Evolutionary conservation across 768 basidiomycete species (phyloP), one percentile per base, ranked within the genome.

Genomic region (Fistulinella prunicolor): DNA sequence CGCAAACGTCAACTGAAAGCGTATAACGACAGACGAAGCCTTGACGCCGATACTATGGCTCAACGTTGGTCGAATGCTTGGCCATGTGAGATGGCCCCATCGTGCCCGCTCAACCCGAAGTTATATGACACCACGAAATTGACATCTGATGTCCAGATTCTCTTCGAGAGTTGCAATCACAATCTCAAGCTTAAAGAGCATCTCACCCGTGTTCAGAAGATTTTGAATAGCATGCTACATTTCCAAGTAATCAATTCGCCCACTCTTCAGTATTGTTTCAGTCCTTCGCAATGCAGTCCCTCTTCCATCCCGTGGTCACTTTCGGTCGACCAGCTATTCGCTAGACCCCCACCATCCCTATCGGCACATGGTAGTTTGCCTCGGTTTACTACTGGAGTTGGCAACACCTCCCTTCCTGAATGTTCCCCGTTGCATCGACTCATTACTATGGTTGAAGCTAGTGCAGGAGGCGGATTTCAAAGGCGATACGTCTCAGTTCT

Each of bases 401-500:
- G 5, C 14, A 35, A 46, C n/a, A 16, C 23, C 6, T 32, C 42
- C 8, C 20, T 13, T 20, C 5, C 37, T 3, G 30, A 32, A 7
- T 36, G 43, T 2, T 21, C 13, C 7, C 26, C 38, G 14, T 41
- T 58, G 32, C 35, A 32, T 13, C 9, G 38, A 29, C 20, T 57
- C 8, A 51, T 56, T 10, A 6, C 32, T 7, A n/a, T 16, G 9
- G 41, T 50, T 21, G 41, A 34, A 29, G 22, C 12, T 3, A 39
- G 48, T 1, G 34, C 44, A 13, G 32, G 14, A 12, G 20, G 29
- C 26, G 7, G 14, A 13, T 58, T 64, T 14, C 38, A 53, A 19
- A 49, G 3, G n/a, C 35, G 35, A 4, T 64, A 64, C 17, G 53
- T 53, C 13, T 23, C 47, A 8, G 49, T 50, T 21, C 44, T 62